Base-by-base conservation (phyloP, 164 flowering plant species). In the Stephania japonica region DNA sequence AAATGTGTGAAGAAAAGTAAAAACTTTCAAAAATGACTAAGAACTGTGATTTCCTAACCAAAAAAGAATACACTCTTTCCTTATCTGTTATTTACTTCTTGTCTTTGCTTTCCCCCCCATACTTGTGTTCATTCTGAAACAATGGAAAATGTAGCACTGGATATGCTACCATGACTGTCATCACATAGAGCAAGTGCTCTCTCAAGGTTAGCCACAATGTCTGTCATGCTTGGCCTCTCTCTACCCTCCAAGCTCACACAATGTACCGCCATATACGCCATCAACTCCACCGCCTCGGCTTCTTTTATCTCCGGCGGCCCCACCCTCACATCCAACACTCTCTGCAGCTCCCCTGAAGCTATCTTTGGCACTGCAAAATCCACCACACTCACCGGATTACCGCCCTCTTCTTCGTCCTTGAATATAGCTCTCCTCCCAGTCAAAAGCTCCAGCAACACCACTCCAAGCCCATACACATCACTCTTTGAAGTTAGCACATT, bases 391-490 rank as follows among this genome's bases (percentile, higher is more conserved):
- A 80, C 75, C 0, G 93, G 98, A 1, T 75, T 71, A 18, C 89
- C n/a, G 71, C 75, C 79, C 12, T 53, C 70, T 0, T 81, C 89
- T 4, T 75, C 90, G 12, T 69, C 75, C 84, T 83, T 93, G 80
- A 93, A 92, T 70, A 96, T 89, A 0, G 99, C 99, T 75, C 90
- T 81, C 80, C 81, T 92, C 56, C 99, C 99, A 0, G 99, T 93
- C 16, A 96, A 47, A 26, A 96, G 79, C 75, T 96, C 99, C 24
- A 96, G 78, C 67, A 96, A 62, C 27, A 93, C 98, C 25, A 96
- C 92, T 4, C 99, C 99, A 21, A 96, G 81, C 7, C 99, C 97
- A 59, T 96, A 93, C 0, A 96, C 99, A 79, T 96, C 99, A 66
- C 98, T 93, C 87, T 96, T 96, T 0, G 91, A 88, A 11, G 99